A percentile compares a stretch with the other conserved stretches of the same genome.
Evolutionary conservation across 108 stramenopile genomes (phyloP).

Genomic region (Mediolabrus comicus): DNA sequence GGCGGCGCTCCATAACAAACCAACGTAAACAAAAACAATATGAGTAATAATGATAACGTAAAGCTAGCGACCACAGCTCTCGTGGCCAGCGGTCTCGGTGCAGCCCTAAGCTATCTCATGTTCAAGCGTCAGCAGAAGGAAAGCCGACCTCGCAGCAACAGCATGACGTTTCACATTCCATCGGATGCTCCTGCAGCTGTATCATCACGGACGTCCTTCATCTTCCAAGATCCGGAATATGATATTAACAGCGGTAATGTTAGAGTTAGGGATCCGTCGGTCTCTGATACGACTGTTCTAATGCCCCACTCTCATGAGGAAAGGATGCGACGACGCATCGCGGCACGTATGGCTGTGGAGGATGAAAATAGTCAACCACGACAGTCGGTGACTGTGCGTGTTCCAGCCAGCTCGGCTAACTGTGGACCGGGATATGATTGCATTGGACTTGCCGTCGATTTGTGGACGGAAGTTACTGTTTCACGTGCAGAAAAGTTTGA

Average conservation of each 20-base stretch:
- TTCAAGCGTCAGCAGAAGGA: slow-evolving; percentile 5
- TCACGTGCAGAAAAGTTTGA: slow-evolving; percentile 86
- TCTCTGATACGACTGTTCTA: slow-evolving; percentile 37
- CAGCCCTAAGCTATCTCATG: slow-evolving; percentile 32
- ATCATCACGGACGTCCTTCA: slow-evolving; percentile 33
- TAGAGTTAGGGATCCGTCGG: background rate
- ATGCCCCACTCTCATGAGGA: slow-evolving; percentile 90
- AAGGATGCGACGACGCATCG: slow-evolving; percentile 82
- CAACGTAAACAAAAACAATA: background rate
- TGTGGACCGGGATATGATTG: slow-evolving; percentile 98
- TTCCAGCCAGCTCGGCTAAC: slow-evolving; percentile 98
- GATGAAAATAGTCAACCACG: slow-evolving; percentile 80
- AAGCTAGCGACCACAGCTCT: slow-evolving; percentile 35
- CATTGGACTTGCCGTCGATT: slow-evolving; percentile 96
- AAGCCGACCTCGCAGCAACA: background rate
- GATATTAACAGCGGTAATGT: slow-evolving; percentile 1
- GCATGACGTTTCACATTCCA: background rate
- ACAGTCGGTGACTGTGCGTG: slow-evolving; percentile 91
- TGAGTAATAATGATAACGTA: slow-evolving; percentile 3
- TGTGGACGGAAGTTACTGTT: slow-evolving; percentile 98
- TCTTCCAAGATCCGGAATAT: slow-evolving; percentile 34
- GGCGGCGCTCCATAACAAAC: too few species aligned
- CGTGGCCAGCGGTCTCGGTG: slow-evolving; percentile 35
- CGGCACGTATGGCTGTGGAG: slow-evolving; percentile 80
- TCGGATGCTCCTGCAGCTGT: background rate